A percentile compares a stretch with the other conserved stretches of the same genome.
These are phyloP conservation scores for Pseudonitzschia delicatissima DNA, from an alignment of 108 stramenopile genomes.

Conservation along the genomic window DNA sequence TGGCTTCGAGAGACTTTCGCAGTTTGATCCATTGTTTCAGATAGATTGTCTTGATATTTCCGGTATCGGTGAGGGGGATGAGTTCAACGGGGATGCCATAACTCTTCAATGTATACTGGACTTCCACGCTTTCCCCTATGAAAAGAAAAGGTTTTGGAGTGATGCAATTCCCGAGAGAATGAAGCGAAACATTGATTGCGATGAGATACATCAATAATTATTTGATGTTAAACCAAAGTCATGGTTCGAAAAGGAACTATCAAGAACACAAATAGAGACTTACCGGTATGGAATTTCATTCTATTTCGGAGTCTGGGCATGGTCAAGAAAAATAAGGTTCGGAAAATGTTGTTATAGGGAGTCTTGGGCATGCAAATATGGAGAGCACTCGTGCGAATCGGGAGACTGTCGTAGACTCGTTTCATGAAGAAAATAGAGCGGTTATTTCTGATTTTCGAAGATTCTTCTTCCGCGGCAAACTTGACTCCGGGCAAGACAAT, in stretches of 20 bases:
- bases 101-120: constrained; percentile 7
- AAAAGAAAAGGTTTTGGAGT: too few species aligned
- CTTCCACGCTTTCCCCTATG: constrained; percentile 3
- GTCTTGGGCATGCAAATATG: constrained; percentile 1
- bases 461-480: background rate
- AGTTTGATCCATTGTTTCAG: constrained; percentile 27
- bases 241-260: background rate
- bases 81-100: constrained; percentile 25
- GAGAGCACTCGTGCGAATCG: background rate
- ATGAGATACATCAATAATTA: background rate
- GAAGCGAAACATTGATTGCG: too few species aligned
- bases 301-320: background rate
- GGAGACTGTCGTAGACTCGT: background rate
- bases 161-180: too few species aligned
- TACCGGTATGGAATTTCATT: constrained; percentile 11
- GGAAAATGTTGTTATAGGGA: background rate
- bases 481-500: constrained; percentile 5
- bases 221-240: background rate
- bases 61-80: constrained; percentile 16
- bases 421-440: constrained; percentile 14
- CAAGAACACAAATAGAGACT: background rate
- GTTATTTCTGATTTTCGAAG: background rate
- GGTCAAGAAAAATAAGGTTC: background rate
- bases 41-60: constrained; percentile 17
- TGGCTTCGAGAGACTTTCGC: background rate